phyloP scores from a whole-genome alignment of 2,329 filamentous ascomycete genomes.

The Dothistroma septosporum region DNA sequence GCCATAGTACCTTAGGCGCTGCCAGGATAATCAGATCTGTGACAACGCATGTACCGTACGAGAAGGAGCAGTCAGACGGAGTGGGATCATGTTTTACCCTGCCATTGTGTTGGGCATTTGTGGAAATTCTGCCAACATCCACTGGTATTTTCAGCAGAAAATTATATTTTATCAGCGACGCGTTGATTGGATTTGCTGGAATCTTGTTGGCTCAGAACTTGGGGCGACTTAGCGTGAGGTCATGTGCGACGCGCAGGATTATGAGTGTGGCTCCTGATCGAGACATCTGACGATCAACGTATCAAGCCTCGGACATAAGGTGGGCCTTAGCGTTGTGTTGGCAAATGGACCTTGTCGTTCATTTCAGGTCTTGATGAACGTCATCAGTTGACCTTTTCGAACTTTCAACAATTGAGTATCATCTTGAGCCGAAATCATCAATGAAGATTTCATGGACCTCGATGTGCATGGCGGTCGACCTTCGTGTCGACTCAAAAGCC shows the following conservation, averaged over 20 bases:
- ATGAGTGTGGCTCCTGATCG: background rate
- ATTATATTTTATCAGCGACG: background rate
- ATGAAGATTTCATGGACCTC: background rate
- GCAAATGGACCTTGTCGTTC: background rate
- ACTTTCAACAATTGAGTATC: background rate
- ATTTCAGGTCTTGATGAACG: background rate
- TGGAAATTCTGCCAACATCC: too few species aligned
- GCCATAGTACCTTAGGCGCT: background rate
- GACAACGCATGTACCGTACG: background rate
- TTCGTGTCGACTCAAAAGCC: background rate
- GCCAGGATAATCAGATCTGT: background rate
- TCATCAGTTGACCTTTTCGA: background rate
- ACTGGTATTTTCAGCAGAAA: background rate
- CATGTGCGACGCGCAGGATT: background rate
- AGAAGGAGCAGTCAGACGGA: background rate
- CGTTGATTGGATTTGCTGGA: background rate
- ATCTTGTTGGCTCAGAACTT: background rate
- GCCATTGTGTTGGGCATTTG: background rate
- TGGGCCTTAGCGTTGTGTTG: background rate
- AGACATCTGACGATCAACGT: background rate
- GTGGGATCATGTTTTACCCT: background rate
- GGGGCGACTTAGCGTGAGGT: too few species aligned
- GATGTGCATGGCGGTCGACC: background rate
- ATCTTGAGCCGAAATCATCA: background rate
- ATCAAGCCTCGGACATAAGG: background rate